Base-by-base conservation (phyloP, 345 rosid species). In the Limnanthes douglasii region DNA sequence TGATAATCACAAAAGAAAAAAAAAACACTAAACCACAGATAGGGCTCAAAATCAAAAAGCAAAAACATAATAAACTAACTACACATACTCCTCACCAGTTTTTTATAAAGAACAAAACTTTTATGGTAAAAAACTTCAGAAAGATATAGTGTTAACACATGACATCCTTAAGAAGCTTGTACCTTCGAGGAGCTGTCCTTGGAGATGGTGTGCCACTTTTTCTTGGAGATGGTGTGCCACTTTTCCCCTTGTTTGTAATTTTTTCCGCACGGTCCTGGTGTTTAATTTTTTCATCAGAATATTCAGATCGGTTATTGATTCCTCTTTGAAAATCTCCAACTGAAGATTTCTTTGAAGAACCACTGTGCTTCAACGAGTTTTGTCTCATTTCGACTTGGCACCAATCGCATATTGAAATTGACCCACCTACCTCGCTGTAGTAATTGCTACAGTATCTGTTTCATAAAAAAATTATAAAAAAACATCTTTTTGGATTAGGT, bases 161-260 rank as follows among this genome's bases (percentile, higher is more conserved):
- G 37, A 88, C 98, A 56, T 88, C 98, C 73, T 88, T 88, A 56
- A 88, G 98, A 46, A 88, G 95, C 95, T 88, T 88, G 76, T 88
- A 88, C 92, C 95, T 79, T 43, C 98, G 81, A 10, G 98, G 72
- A 2, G 90, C 55, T 0, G 88, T 41, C 53, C 86, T 50, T 1
- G 95, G 94, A 35, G 95, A 83, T 14, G 94, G 92, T 8, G 54
- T 55, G 0, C 88, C n/a, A n/a, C n/a, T n/a, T n/a, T n/a, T n/a
- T n/a, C n/a, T n/a, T n/a, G n/a, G n/a, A n/a, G n/a, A n/a, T n/a
- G n/a, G n/a, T n/a, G n/a, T n/a, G n/a, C n/a, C 27, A 39, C 32
- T 58, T 57, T 59, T 86, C 31, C 72, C 73, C 56, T 73, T 78
- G 17, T 63, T 76, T n/a, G n/a, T n/a, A n/a, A n/a, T n/a, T n/a